Percentiles rank a stretch among this genome's conserved stretches.
Evolutionary conservation across 441 rosid genomes (phyloP).

Genomic region (Eruca vesicaria): DNA sequence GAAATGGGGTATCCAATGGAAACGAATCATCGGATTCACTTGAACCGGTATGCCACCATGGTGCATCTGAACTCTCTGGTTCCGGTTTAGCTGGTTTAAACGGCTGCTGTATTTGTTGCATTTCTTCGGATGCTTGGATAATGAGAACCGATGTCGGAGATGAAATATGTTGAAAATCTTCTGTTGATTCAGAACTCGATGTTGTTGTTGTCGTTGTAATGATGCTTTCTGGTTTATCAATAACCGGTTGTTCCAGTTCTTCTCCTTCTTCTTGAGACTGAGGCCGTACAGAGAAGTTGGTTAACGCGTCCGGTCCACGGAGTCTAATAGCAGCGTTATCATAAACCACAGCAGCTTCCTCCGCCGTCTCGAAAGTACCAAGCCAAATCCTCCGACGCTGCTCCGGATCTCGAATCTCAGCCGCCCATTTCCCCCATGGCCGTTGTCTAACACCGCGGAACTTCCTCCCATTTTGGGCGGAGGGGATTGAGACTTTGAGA

Average conservation of each 20-base stretch:
- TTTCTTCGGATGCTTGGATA: slow-evolving; percentile 44
- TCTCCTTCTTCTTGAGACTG: slow-evolving; percentile 19
- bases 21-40: slow-evolving; percentile 43
- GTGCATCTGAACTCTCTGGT: slow-evolving; percentile 18
- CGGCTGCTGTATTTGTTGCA: slow-evolving; percentile 35
- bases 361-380: slow-evolving; percentile 91
- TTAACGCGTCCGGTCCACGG: slow-evolving; percentile 85
- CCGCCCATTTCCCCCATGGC: slow-evolving; percentile 99
- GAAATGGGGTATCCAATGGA: slow-evolving; percentile 48
- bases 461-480: slow-evolving; percentile 49
- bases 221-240: slow-evolving; percentile 33
- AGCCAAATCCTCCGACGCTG: slow-evolving; percentile 83
- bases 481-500: slow-evolving; percentile 25
- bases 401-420: slow-evolving; percentile 95
- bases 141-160: slow-evolving; percentile 85
- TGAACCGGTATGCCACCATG: slow-evolving; percentile 39
- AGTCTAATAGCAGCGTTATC: slow-evolving; percentile 92
- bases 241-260: slow-evolving; percentile 32
- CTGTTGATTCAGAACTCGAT: slow-evolving; percentile 66
- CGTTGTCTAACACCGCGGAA: slow-evolving; percentile 90
- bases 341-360: slow-evolving; percentile 92
- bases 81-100: slow-evolving; percentile 29
- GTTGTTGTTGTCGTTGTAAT: slow-evolving; percentile 28
- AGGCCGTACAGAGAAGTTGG: slow-evolving; percentile 67
- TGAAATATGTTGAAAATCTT: slow-evolving; percentile 52